Percentiles rank a stretch among this genome's conserved stretches.
Evolutionary conservation across 2,329 filamentous ascomycete species (phyloP).

Genomic region (Pseudohalonectria lignicola): DNA sequence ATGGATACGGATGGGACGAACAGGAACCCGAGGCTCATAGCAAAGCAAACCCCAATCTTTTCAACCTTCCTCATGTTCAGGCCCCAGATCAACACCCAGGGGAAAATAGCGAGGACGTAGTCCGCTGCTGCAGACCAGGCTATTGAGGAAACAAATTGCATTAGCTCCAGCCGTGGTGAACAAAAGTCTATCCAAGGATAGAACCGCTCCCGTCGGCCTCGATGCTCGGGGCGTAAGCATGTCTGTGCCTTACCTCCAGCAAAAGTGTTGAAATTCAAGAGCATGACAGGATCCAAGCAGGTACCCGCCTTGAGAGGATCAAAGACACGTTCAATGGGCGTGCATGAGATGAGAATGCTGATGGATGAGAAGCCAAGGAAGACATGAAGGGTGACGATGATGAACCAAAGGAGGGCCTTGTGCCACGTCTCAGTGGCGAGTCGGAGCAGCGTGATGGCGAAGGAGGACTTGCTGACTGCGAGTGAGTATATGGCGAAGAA

Average conservation of each 20-base stretch:
- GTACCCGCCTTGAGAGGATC: too few species aligned
- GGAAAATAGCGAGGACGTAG: conserved; percentile 18
- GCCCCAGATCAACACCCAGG: conserved; percentile 18
- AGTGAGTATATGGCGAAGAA: conserved; percentile 13
- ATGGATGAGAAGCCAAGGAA: conserved; percentile 10
- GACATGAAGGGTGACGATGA: conserved; percentile 10
- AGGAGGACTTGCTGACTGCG: conserved; percentile 14
- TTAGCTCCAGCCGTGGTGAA: not conserved
- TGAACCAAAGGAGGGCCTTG: conserved; percentile 11
- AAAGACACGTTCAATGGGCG: too few species aligned
- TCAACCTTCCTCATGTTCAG: conserved; percentile 20
- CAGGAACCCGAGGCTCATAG: conserved; percentile 23
- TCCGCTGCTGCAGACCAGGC: conserved; percentile 18
- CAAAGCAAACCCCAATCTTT: conserved; percentile 19
- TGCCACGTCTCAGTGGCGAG: conserved; percentile 9
- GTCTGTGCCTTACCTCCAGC: too few species aligned
- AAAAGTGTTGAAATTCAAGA: too few species aligned
- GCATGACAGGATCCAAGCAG: too few species aligned
- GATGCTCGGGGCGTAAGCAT: too few species aligned
- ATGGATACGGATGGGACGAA: too few species aligned
- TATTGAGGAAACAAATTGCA: not conserved
- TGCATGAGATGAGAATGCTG: conserved; percentile 8
- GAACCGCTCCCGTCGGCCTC: too few species aligned
- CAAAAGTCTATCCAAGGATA: not conserved
- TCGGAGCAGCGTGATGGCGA: conserved; percentile 12